phyloP scores from a whole-genome alignment of 441 rosid species.

The Adansonia gregorii region DNA sequence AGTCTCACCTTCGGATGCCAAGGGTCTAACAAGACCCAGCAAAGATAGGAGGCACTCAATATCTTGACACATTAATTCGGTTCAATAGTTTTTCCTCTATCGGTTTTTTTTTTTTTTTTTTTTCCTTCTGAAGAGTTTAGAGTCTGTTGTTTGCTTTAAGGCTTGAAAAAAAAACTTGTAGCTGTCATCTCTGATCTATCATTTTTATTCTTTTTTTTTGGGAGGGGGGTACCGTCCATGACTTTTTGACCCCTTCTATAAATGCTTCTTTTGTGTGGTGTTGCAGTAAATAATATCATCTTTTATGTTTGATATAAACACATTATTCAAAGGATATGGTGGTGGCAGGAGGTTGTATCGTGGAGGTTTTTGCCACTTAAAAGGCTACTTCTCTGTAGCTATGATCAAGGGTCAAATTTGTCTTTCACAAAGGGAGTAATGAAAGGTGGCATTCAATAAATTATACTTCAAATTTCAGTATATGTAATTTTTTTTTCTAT shows the following conservation, averaged over 20 bases:
- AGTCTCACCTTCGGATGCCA: conserved; percentile 46
- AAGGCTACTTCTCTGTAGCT: not conserved
- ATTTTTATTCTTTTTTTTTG: conserved; percentile 15
- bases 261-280: conserved; percentile 33
- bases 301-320: not conserved
- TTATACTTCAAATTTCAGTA: no score
- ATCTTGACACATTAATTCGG: conserved; percentile 49
- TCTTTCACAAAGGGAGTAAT: no score
- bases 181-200: conserved; percentile 11
- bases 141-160: conserved; percentile 24
- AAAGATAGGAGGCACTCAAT: conserved; percentile 87
- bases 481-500: no score
- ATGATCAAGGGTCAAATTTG: not conserved
- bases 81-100: not conserved
- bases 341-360: not conserved
- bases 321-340: conserved; percentile 1
- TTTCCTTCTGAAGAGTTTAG: not conserved
- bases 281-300: conserved; percentile 41
- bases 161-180: conserved; percentile 27
- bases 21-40: conserved; percentile 57
- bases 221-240: not conserved
- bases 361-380: not conserved
- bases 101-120: not conserved
- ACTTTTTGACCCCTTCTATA: not conserved
- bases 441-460: no score